Evolutionary conservation across 345 rosid species (phyloP), one percentile per base, ranked within the genome.

Genomic region (Alliaria petiolata): DNA sequence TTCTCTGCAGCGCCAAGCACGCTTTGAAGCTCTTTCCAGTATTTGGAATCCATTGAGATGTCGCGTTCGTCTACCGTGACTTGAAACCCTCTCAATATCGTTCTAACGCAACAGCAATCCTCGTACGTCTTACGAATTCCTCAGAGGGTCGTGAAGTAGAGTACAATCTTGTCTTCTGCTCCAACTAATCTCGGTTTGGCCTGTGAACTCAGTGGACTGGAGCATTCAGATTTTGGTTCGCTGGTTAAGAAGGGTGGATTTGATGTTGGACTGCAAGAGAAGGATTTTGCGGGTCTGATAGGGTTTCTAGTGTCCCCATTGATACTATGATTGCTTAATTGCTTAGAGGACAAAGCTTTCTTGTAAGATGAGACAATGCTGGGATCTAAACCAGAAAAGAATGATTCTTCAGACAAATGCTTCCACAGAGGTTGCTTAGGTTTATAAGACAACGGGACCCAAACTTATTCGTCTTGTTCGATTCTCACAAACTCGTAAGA

Each of bases 91-190:
- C 89, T 82, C 39, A 93, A 31, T 50, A 91, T 91, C 85, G 82
- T 60, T 49, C 89, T 80, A 42, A 87, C 97, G 0, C 78, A 69
- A 58, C 96, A 84, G 9, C 96, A 87, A 69, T 89, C 97, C 79
- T 93, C 97, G 58, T 80, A 85, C 0, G 98, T 93, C 84, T 89
- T 91, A 12, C 98, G 72, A 38, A 93, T 85, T 10, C 97, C 98
- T 75, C 97, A 74, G 35, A 93, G 77, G 17, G 85, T 85, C 7
- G 98, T 91, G 62, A 86, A 89, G 66, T 89, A 93, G 25, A 93
- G 31, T 7, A 89, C 81, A 46, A 91, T 75, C 74, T 72, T 82
- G 49, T 81, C 65, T 22, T 82, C 86, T 66, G 53, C 38, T 28
- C 59, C 67, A 19, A 50, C 67, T 13, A 70, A 51, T 59, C 72